These are phyloP conservation scores for Cryptosporidium meleagridis DNA, from an alignment of 169 alveolate genomes.

Conservation along the genomic window DNA sequence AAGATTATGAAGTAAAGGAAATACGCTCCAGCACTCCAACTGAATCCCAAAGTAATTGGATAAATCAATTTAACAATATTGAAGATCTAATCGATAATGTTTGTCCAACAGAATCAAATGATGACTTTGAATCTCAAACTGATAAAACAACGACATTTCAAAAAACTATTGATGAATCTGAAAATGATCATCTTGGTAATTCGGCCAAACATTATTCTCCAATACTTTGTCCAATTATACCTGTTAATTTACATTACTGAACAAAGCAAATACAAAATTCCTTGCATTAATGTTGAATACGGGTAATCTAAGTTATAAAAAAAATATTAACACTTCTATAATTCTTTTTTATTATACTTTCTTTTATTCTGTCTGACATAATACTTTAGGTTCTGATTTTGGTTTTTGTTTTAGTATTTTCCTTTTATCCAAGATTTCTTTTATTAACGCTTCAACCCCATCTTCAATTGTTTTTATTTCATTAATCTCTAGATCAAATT, in stretches of 20 bases:
- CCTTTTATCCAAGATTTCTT: conserved; percentile 55
- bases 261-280: not conserved
- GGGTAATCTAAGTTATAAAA: not conserved
- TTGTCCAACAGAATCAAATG: not conserved
- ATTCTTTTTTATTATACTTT: not conserved
- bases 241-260: not conserved
- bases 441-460: conserved; percentile 39
- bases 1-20: not conserved
- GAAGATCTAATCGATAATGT: not conserved
- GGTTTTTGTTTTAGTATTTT: conserved; percentile 5
- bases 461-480: conserved; percentile 43
- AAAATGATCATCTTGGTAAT: not conserved
- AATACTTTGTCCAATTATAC: conserved; percentile 58
- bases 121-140: conserved; percentile 12
- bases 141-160: conserved; percentile 5
- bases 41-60: conserved; percentile 19
- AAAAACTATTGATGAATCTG: conserved; percentile 13
- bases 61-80: conserved; percentile 15
- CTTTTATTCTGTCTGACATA: not conserved
- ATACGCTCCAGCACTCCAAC: not conserved
- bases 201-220: conserved; percentile 12
- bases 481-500: not conserved
- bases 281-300: no score
- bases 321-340: no score
- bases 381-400: not conserved